phyloP scores from a whole-genome alignment of 331 rosid species.

The Malus hybrid region DNA sequence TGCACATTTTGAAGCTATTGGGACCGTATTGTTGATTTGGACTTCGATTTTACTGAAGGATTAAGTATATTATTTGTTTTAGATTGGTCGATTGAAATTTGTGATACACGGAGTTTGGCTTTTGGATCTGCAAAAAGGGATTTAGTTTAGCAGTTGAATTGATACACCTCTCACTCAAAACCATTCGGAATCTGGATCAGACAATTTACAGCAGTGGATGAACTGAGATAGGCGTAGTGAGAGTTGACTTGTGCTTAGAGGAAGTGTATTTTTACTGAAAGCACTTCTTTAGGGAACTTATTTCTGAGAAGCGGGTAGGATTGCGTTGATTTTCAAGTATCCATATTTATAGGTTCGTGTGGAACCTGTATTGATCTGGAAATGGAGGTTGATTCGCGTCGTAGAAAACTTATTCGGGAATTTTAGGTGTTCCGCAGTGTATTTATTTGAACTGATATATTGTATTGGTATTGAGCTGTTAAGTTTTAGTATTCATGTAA shows the following conservation, averaged over 20 bases:
- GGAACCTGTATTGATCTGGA: not conserved
- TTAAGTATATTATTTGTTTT: not conserved
- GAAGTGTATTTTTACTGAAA: not conserved
- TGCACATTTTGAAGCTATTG: not conserved
- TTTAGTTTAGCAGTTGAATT: not conserved
- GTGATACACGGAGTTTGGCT: not conserved
- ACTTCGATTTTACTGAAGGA: too few relatives aligned
- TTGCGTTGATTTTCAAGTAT: not conserved
- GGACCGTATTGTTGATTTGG: not conserved
- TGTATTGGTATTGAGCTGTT: not conserved
- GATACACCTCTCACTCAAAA: not conserved
- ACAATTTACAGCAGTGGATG: not conserved
- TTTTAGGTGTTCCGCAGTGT: not conserved
- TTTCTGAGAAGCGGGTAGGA: not conserved
- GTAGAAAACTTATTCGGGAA: not conserved
- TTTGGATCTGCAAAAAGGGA: not conserved
- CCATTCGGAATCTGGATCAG: not conserved
- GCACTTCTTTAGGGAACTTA: too few relatives aligned
- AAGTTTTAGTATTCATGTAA: not conserved
- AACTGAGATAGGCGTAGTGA: not conserved
- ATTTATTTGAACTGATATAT: not conserved
- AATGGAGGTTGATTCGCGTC: not conserved
- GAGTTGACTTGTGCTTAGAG: not conserved
- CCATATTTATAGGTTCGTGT: not conserved
- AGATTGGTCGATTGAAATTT: not conserved